Evolutionary conservation across 2,329 filamentous ascomycete genomes (phyloP).

Genomic region (Colletotrichum magnum): DNA sequence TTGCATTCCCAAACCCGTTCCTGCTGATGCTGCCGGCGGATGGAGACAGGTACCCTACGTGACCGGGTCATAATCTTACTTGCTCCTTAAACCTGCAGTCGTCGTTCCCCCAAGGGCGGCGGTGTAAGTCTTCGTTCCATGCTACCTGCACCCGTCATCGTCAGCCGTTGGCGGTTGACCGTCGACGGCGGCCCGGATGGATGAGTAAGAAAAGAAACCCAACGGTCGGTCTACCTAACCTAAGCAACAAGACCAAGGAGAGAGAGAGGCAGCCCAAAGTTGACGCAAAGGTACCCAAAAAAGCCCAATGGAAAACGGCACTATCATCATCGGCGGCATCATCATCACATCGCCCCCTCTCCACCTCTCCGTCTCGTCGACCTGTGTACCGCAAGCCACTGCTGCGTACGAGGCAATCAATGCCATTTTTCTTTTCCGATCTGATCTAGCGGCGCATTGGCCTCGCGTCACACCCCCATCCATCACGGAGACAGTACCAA

Average conservation of each 20-base stretch:
- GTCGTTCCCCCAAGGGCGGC: slow-evolving; percentile 20
- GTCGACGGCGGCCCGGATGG: not conserved
- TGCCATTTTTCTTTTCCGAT: slow-evolving; percentile 26
- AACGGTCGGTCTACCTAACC: not conserved
- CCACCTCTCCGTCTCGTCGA: not conserved
- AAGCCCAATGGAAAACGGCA: slow-evolving; percentile 28
- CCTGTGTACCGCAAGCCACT: slow-evolving; percentile 15
- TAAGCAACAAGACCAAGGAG: not conserved
- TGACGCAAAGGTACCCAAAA: slow-evolving; percentile 37
- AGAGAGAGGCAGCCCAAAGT: slow-evolving; percentile 27
- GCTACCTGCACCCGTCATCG: slow-evolving; percentile 35
- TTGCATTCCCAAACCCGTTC: not conserved
- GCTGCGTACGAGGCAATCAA: not conserved
- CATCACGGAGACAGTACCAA: not conserved
- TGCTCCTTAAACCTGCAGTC: slow-evolving; percentile 21
- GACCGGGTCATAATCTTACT: not conserved
- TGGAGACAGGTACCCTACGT: slow-evolving; percentile 7
- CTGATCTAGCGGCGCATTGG: slow-evolving; percentile 39
- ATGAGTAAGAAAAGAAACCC: not conserved
- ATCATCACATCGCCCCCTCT: slow-evolving; percentile 11
- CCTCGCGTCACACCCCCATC: slow-evolving; percentile 38
- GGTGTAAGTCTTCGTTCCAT: slow-evolving; percentile 30
- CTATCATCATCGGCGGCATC: not conserved
- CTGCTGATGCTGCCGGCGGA: not conserved
- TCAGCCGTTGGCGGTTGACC: slow-evolving; percentile 33